phyloP scores from a whole-genome alignment of 1,139 yeast species.

The Magnusiomyces tetraspermus region DNA sequence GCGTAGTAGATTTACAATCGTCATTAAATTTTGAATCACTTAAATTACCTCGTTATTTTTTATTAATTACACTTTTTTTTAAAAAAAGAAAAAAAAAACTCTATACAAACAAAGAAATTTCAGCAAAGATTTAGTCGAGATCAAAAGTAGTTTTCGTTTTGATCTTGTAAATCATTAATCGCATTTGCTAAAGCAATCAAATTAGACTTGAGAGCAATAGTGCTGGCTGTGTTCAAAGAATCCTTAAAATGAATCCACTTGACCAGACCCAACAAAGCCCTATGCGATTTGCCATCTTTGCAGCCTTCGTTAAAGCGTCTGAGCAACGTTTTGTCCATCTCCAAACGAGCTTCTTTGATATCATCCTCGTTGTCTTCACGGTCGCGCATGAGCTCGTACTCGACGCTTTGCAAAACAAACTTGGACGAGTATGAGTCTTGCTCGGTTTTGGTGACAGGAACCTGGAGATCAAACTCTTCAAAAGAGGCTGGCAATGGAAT shows the following conservation, averaged over 20 bases:
- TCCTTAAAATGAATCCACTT: slow-evolving; percentile 63
- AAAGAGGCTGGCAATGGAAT: slow-evolving; percentile 75
- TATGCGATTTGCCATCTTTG: slow-evolving; percentile 50
- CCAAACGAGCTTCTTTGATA: slow-evolving; percentile 25
- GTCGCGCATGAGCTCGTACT: slow-evolving; percentile 24
- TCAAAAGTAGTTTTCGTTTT: neutral
- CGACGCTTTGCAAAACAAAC: slow-evolving; percentile 19
- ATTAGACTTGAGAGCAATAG: slow-evolving; percentile 74
- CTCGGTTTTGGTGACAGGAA: slow-evolving; percentile 39
- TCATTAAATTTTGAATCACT: too few relatives aligned
- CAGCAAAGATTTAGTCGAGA: too few relatives aligned
- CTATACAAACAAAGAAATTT: too few relatives aligned
- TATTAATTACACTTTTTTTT: too few relatives aligned
- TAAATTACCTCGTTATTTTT: too few relatives aligned
- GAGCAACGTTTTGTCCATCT: slow-evolving; percentile 58
- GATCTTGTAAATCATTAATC: slow-evolving; percentile 58
- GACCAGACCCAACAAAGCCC: slow-evolving; percentile 57
- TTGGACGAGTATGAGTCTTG: slow-evolving; percentile 3
- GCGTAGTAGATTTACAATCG: too few relatives aligned
- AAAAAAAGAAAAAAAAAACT: too few relatives aligned
- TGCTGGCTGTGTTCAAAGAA: slow-evolving; percentile 74
- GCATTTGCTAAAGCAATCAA: slow-evolving; percentile 54
- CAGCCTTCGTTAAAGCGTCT: slow-evolving; percentile 74
- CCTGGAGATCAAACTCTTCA: slow-evolving; percentile 55
- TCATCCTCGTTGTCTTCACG: slow-evolving; percentile 19